These are phyloP conservation scores for Apiospora aurea DNA, from an alignment of 2,329 filamentous ascomycete species.

Conservation along the genomic window DNA sequence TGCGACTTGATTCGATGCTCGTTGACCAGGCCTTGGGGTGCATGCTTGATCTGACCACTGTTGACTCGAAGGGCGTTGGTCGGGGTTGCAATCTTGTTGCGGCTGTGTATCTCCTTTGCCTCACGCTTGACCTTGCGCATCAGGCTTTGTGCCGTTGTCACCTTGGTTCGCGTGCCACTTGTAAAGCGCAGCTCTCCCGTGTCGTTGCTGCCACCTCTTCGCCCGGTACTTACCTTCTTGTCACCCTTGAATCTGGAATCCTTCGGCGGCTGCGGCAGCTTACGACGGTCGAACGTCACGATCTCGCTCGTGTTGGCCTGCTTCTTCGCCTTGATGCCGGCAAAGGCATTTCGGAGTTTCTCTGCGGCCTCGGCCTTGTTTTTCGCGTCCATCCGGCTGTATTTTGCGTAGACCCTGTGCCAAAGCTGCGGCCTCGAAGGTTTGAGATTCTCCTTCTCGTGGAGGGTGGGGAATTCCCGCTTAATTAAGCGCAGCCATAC, in stretches of 20 bases:
- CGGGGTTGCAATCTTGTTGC: conserved; percentile 53
- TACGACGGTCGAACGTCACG: conserved; percentile 52
- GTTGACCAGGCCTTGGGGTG: conserved; percentile 61
- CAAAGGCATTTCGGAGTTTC: conserved; percentile 63
- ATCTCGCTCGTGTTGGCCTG: conserved; percentile 64
- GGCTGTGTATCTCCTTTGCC: conserved; percentile 59
- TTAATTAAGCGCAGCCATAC: conserved; percentile 83
- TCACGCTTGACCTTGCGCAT: conserved; percentile 64
- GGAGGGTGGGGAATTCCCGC: conserved; percentile 74
- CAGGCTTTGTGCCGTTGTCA: conserved; percentile 58
- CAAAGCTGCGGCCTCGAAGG: conserved; percentile 74
- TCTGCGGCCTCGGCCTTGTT: conserved; percentile 65
- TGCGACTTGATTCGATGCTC: conserved; percentile 56
- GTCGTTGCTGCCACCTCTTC: conserved; percentile 33
- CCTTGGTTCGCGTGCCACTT: conserved; percentile 59
- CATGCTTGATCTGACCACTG: conserved; percentile 52
- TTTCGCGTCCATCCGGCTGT: conserved; percentile 65
- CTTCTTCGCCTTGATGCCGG: conserved; percentile 64
- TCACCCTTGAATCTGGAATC: conserved; percentile 38
- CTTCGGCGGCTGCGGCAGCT: conserved; percentile 52
- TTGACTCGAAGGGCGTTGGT: conserved; percentile 43
- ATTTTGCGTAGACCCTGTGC: conserved; percentile 78
- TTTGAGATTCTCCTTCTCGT: conserved; percentile 65
- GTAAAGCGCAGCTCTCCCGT: conserved; percentile 51
- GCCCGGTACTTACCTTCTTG: conserved; percentile 26